Conservation (phyloP, 306 rosid genomes). For the Pyrus pyrifolia region DNA sequence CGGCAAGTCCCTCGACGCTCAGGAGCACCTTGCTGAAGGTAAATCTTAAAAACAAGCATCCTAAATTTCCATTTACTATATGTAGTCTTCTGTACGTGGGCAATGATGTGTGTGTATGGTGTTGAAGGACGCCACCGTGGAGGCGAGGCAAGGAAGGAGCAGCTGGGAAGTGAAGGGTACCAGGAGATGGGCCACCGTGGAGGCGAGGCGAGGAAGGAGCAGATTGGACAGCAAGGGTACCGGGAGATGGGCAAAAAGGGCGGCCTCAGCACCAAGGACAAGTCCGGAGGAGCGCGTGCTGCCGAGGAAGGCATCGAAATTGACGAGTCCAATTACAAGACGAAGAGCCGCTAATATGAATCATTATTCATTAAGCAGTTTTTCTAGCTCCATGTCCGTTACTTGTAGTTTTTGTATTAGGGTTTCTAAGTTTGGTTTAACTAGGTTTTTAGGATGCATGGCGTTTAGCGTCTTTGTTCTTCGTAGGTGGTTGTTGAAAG, state of each 20-base stretch:
- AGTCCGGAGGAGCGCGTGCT: constrained; percentile 52
- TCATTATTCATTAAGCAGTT: background rate
- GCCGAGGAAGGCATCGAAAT: constrained; percentile 41
- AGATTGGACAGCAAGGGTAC: background rate
- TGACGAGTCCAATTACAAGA: constrained; percentile 58
- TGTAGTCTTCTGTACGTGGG: background rate
- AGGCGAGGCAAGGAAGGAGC: constrained; percentile 33
- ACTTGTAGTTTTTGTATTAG: background rate
- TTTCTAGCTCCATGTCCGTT: background rate
- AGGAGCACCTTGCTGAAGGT: constrained; percentile 82
- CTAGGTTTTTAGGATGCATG: background rate
- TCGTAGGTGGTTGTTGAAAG: background rate
- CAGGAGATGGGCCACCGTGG: constrained; percentile 44
- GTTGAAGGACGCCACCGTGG: constrained; percentile 49
- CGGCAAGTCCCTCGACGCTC: constrained; percentile 73
- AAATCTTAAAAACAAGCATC: background rate
- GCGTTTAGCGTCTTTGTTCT: background rate
- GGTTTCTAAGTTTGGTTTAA: background rate
- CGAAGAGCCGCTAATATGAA: background rate
- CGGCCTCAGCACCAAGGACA: constrained; percentile 50
- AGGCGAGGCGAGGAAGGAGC: background rate
- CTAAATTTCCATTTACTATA: background rate
- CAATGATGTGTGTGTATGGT: background rate
- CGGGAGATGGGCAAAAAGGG: constrained; percentile 32
- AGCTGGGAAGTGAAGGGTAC: constrained; percentile 25